phyloP scores from a whole-genome alignment of 176 grass and related monocot species.

The Zea luxurians region DNA sequence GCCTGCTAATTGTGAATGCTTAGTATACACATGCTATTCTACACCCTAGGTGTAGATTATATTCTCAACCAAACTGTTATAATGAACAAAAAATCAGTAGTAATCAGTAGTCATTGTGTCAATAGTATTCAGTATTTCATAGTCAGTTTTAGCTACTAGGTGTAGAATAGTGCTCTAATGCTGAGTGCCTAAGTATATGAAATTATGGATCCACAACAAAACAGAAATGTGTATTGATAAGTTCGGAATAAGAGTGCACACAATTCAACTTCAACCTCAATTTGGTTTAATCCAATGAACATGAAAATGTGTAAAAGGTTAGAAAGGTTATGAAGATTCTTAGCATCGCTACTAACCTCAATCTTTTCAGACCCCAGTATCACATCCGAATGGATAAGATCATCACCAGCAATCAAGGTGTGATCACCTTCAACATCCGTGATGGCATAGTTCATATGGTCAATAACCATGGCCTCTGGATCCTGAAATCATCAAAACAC shows the following conservation, averaged over 20 bases:
- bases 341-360: conserved; percentile 48
- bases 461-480: conserved; percentile 75
- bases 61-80: too few relatives aligned
- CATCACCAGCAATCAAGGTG: conserved; percentile 75
- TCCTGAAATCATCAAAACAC: conserved; percentile 49
- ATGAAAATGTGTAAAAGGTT: background rate
- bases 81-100: too few relatives aligned
- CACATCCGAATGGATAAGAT: conserved; percentile 77
- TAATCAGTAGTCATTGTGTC: too few relatives aligned
- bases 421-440: conserved; percentile 79
- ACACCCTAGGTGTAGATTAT: too few relatives aligned
- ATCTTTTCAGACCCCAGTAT: conserved; percentile 79
- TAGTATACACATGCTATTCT: background rate
- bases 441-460: conserved; percentile 81
- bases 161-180: too few relatives aligned
- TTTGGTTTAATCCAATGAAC: background rate
- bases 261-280: conserved; percentile 6
- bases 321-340: background rate
- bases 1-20: background rate
- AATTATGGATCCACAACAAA: background rate
- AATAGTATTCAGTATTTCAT: too few relatives aligned
- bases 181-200: too few relatives aligned
- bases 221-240: background rate
- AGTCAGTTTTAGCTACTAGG: too few relatives aligned
- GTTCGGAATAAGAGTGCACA: background rate